Evolutionary conservation across 805 yeast species (phyloP), one percentile per base, ranked within the genome.

Genomic region (Danielia reshetovae): DNA sequence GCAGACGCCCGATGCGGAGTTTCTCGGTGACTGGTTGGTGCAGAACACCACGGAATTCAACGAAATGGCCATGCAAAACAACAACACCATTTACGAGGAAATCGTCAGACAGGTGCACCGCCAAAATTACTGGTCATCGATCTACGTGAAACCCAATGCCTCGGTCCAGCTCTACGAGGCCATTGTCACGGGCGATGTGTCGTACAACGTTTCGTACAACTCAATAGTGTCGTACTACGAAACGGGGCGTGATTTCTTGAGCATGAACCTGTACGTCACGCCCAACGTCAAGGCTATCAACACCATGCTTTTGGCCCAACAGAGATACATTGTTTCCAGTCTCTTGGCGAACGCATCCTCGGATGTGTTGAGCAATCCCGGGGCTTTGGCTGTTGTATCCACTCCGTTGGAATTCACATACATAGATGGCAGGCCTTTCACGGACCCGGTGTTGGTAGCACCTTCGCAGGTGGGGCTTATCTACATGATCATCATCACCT

Each of bases 381-480:
- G 36, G n/a, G 35, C 55, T 1, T 24, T 54, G n/a, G 26, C 13
- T 21, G 46, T 45, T 17, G 43, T 64, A 7, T 44, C 66, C 19
- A 49, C 46, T 15, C 68, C 67, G n/a, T 58, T 72, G 11, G 41
- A 38, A 1, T 61, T 75, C 36, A 19, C 42, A 1, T 55, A 45
- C 25, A 27, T 49, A 3, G 87, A 83, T 49, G 55, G 65, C 32
- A 61, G 66, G n/a, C 84, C 85, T 2, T 65, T 61, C 34, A 55
- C 57, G 1, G 62, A 75, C 46, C 62, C 74, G 2, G 77, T 74
- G 4, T 51, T 79, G 10, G 46, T 70, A 28, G 88, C 88, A 0
- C 87, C 89, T 4, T 56, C 77, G 4, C 90, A 83, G 54, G 80
- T 84, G 40, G 93, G 93, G 33, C 68, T 82, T 43, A 80, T 85